Conservation (phyloP, 2,329 filamentous ascomycete species). For the Alternaria arborescens region DNA sequence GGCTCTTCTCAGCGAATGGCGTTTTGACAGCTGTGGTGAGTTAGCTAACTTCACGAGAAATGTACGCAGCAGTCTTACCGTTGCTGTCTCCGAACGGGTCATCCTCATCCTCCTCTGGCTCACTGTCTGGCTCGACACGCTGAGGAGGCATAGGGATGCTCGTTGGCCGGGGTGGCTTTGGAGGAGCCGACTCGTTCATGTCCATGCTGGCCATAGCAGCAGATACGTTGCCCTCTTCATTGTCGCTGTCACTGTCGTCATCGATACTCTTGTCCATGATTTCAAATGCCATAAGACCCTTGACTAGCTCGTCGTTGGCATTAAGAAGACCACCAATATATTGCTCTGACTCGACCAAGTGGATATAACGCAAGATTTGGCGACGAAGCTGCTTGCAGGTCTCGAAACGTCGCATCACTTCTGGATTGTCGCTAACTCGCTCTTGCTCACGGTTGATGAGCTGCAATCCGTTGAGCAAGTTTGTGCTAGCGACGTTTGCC, state of each 20-base stretch:
- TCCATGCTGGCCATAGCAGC: slow-evolving; percentile 56
- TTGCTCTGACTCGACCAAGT: slow-evolving; percentile 86
- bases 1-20: slow-evolving; percentile 50
- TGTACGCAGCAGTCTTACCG: slow-evolving; percentile 46
- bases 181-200: slow-evolving; percentile 56
- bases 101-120: slow-evolving; percentile 70
- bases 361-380: slow-evolving; percentile 89
- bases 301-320: slow-evolving; percentile 95
- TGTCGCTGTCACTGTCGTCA: slow-evolving; percentile 71
- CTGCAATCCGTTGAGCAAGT: slow-evolving; percentile 85
- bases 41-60: slow-evolving; percentile 12
- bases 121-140: slow-evolving; percentile 63
- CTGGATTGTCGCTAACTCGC: slow-evolving; percentile 83
- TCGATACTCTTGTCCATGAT: slow-evolving; percentile 88
- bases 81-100: slow-evolving; percentile 89
- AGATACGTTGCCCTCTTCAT: slow-evolving; percentile 44
- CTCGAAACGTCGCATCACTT: slow-evolving; percentile 81
- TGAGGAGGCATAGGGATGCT: slow-evolving; percentile 51
- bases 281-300: slow-evolving; percentile 91
- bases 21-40: slow-evolving; percentile 60
- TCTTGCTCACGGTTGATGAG: slow-evolving; percentile 89
- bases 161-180: slow-evolving; percentile 59
- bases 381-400: slow-evolving; percentile 84
- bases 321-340: slow-evolving; percentile 91
- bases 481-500: slow-evolving; percentile 88